Conservation (phyloP, 164 flowering plant genomes). For the Stephania japonica region DNA sequence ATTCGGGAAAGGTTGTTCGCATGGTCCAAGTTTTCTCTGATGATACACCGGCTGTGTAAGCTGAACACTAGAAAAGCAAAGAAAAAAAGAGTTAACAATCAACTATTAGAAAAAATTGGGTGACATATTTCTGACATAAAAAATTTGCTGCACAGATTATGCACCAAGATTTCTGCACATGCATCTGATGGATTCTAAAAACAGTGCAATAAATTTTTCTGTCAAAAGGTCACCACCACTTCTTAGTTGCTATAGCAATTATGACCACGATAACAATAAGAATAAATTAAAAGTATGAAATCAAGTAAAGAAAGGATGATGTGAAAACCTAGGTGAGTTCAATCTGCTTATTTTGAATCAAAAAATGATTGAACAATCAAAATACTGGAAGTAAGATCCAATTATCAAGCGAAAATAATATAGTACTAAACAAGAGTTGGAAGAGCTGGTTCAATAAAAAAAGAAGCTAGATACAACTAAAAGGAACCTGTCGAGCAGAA, state of each 20-base stretch:
- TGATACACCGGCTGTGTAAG: conserved; percentile 60
- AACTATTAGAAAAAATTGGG: too few species aligned
- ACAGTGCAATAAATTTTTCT: too few species aligned
- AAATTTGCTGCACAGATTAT: too few species aligned
- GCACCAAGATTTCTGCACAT: too few species aligned
- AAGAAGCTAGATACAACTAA: neutral
- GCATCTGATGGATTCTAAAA: too few species aligned
- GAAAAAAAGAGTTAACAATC: neutral
- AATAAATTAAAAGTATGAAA: neutral
- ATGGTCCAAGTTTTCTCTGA: conserved; percentile 92
- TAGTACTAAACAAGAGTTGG: neutral
- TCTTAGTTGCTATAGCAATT: neutral
- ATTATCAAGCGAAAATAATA: too few species aligned
- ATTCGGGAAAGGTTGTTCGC: conserved; percentile 94
- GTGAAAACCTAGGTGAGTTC: neutral
- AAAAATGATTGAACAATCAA: neutral
- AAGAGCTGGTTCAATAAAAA: neutral
- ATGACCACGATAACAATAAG: neutral
- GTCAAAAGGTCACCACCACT: too few species aligned
- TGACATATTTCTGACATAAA: too few species aligned
- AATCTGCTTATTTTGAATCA: neutral
- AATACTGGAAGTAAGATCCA: neutral
- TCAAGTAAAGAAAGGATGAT: neutral
- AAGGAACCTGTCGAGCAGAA: conserved; percentile 47
- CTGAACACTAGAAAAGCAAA: conserved; percentile 57